Evolutionary conservation across 192 early-diverging fungal genomes (phyloP), one percentile per base, ranked within the genome.

Genomic region (Coemansia sp.): DNA sequence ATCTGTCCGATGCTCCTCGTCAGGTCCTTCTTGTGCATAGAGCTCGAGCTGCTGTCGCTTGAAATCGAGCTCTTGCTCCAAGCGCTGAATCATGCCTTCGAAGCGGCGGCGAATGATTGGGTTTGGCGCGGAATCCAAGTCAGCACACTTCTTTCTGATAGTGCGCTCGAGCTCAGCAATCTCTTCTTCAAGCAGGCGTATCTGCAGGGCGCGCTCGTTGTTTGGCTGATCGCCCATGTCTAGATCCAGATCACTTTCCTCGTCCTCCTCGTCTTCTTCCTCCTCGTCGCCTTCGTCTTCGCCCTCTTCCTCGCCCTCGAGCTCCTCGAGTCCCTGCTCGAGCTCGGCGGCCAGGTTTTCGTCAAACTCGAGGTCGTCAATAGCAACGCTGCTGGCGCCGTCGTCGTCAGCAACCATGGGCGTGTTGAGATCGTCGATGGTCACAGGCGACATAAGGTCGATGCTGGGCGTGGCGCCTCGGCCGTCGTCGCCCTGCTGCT

Each of bases 61-160:
- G n/a, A 53, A 58, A 18, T 67, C 69, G 12, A 81, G 60, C 61
- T 81, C 70, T 24, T 63, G 64, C 59, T 75, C 65, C 56, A 81
- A 56, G 40, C 67, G 56, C 47, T 75, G 65, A 30, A 81, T 72
- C 18, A 73, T 73, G 34, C 73, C 78, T 67, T 81, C 78, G 45
- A 81, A 81, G 5, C 78, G 55, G 20, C 73, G 62, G 29, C 70
- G 50, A 41, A 81, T 81, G 15, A 81, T 75, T 8, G 70, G 73
- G 37, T 81, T 81, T 29, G 78, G 78, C 6, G 78, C 78, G 3
- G 78, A 81, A 15, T 75, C 73, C 45, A 81, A 34, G 56, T 81
- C 78, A 0, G 66, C 73, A n/a, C 45, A 53, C 67, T 81, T 81
- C 53, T 67, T 72, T 8, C 44, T 40, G 30, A 81, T 69, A 0